phyloP scores from a whole-genome alignment of 208 protist genomes.

The Leishmania gerbilli region DNA sequence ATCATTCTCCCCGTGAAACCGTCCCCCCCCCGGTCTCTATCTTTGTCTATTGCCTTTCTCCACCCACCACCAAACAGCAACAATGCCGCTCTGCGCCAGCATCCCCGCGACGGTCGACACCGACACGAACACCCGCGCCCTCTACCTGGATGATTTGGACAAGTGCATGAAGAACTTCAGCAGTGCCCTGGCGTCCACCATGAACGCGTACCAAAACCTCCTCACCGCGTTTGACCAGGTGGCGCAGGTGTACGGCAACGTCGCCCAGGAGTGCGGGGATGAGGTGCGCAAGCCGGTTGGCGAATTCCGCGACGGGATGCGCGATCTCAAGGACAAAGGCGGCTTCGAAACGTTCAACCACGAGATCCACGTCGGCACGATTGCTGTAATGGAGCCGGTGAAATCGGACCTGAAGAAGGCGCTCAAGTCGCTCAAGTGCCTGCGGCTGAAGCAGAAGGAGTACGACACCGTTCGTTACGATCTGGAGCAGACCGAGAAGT shows the following conservation, averaged over 20 bases:
- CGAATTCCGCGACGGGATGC: conserved; percentile 56
- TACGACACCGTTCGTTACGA: conserved; percentile 59
- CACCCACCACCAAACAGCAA: not conserved
- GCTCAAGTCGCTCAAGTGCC: conserved; percentile 36
- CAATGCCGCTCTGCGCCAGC: conserved; percentile 32
- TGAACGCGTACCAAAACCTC: conserved; percentile 57
- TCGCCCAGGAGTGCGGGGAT: conserved; percentile 35
- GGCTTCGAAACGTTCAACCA: conserved; percentile 58
- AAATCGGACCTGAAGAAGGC: conserved; percentile 42
- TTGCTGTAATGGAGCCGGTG: conserved; percentile 29
- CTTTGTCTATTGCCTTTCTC: not conserved
- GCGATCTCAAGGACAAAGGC: conserved; percentile 59
- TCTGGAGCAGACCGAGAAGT: conserved; percentile 57
- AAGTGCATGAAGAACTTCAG: conserved; percentile 59
- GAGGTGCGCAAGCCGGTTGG: conserved; percentile 27
- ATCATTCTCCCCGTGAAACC: not conserved
- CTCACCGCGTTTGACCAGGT: conserved; percentile 58
- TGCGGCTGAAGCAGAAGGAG: conserved; percentile 43
- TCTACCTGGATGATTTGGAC: conserved; percentile 49
- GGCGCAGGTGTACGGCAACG: conserved; percentile 46
- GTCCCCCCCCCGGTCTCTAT: not conserved
- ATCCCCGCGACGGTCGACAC: conserved; percentile 48
- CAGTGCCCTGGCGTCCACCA: conserved; percentile 44
- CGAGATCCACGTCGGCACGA: conserved; percentile 47
- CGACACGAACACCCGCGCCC: conserved; percentile 43